Evolutionary conservation across 2,329 filamentous ascomycete species (phyloP), one percentile per base, ranked within the genome.

Genomic region (Fusarium ramigenum): DNA sequence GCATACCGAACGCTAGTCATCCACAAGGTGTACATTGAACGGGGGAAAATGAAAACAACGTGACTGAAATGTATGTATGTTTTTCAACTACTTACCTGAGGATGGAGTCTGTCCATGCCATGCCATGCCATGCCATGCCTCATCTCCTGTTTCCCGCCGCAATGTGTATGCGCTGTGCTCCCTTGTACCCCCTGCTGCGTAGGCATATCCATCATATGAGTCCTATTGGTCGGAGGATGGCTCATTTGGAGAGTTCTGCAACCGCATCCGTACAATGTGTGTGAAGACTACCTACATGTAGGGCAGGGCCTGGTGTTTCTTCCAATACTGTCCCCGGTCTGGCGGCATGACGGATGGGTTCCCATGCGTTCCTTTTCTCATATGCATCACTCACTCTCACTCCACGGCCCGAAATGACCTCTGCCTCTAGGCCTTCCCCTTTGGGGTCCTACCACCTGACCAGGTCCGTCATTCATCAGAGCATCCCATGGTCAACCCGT

Each of bases 391-490:
- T 62, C 57, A 67, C 66, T 65, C 66, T 62, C 57, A 67, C 66
- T 65, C 61, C 63, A 67, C 62, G 63, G 63, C 64, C 72, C 64
- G 67, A 75, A 66, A 73, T 73, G 66, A 72, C 64, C 56, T 70
- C 59, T 73, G 49, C 40, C 59, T 68, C 60, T 46, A 66, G 63
- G 74, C 72, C 70, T 77, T 77, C 75, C 75, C 60, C 34, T 75
- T 77, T 66, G 53, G 63, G 72, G 74, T 47, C 60, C 74, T 71
- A 65, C 72, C 75, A 78, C 72, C 69, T 78, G 74, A 77, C 68
- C 62, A 50, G 70, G 74, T 53, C 66, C 36, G 57, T 59, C 61
- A 59, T 60, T 70, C 69, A 75, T 53, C 60, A 54, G 56, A 50
- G 58, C 74, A 69, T 72, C 59, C 57, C 71, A 74, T 75, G 58